Percentiles rank a stretch among this genome's conserved stretches.
Conservation (phyloP, 106 monocot species). For the Phalaenopsis equestris region DNA sequence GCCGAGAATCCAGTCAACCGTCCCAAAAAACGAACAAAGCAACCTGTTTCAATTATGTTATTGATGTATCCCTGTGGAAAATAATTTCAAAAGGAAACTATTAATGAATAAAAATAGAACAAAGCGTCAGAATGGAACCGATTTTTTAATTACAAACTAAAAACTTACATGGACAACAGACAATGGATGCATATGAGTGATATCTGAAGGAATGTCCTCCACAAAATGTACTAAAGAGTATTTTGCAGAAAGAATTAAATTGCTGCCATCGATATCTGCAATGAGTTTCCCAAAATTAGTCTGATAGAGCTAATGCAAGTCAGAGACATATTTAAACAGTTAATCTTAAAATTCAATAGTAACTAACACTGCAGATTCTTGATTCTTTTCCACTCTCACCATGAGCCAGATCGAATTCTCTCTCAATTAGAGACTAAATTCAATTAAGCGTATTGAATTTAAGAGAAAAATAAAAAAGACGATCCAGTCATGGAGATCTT, state of each 20-base stretch:
- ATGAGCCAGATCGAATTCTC: no score
- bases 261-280: conserved; percentile 67
- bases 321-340: neutral
- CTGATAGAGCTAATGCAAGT: neutral
- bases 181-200: conserved; percentile 35
- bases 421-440: no score
- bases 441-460: no score
- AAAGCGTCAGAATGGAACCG: neutral
- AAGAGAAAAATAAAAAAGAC: no score
- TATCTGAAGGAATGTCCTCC: conserved; percentile 53
- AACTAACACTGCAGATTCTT: no score
- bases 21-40: conserved; percentile 95
- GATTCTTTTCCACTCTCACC: no score
- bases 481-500: no score
- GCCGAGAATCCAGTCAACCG: conserved; percentile 82
- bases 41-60: conserved; percentile 80
- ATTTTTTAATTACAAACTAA: neutral
- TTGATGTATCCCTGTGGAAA: conserved; percentile 74
- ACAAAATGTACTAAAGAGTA: conserved; percentile 56
- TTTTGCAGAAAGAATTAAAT: conserved; percentile 86
- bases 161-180: conserved; percentile 57
- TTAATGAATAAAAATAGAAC: neutral
- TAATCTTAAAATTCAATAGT: neutral
- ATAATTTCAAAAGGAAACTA: neutral
- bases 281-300: neutral